Evolutionary conservation across 805 yeast species (phyloP), one percentile per base, ranked within the genome.

Genomic region (Candida maltosa): DNA sequence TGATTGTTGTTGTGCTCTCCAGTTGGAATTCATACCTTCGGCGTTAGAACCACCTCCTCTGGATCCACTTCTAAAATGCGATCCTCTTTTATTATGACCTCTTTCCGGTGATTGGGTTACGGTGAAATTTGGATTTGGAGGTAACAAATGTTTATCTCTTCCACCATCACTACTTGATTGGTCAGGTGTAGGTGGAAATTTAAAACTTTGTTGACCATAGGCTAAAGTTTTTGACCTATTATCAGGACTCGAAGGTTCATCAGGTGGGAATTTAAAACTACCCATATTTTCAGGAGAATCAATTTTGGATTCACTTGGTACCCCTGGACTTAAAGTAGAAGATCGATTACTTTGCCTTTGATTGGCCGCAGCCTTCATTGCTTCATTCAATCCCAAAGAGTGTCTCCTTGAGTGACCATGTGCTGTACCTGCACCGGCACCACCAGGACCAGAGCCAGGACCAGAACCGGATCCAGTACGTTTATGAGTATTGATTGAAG

Each of bases 341-440:
- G 57, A 51, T 45, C 62, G 48, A 44, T 67, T 67, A 24, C 56
- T 53, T 40, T 62, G 68, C 57, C 88, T 74, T 55, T 87, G 93
- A 46, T 80, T 81, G 4, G 96, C 96, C n/a, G 98, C 98, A 5
- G 97, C 97, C 47, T 82, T 82, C 50, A 86, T 88, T 9, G 97
- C 97, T 61, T 91, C 98, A 35, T 80, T 80, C 39, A 91, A 69
- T 2, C 95, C 97, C 40, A 91, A 66, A 0, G 97, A 88, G 57
- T 91, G 97, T 57, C 98, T 78, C 65, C 98, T 79, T 27, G 72
- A 66, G 56, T 91, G 98, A 23, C 97, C 96, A 41, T 69, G 62
- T 11, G 64, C 65, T 16, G 7, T 30, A 32, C 67, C 55, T 26
- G 48, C 54, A 35, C 34, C 33, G 25, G 32, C 42, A 18, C 57